phyloP scores from a whole-genome alignment of 768 basidiomycete genomes.

The Cystofilobasidium macerans region DNA sequence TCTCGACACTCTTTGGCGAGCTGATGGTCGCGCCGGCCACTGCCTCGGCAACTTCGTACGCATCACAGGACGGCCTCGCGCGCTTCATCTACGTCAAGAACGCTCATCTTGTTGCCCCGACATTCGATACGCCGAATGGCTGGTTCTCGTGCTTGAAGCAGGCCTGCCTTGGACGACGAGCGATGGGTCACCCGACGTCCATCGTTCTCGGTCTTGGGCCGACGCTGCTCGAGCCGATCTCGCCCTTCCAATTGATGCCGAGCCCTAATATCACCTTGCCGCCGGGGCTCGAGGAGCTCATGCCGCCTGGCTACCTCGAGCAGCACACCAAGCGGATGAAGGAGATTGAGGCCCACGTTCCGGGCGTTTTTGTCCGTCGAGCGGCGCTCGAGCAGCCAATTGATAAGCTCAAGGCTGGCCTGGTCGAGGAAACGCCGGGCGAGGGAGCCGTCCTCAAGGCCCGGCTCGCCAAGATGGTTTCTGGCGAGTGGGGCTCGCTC shows the following conservation, averaged over 20 bases:
- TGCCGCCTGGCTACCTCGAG: conserved; percentile 31
- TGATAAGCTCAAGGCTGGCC: neutral
- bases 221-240: conserved; percentile 47
- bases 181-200: conserved; percentile 57
- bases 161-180: conserved; percentile 65
- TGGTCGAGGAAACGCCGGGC: neutral
- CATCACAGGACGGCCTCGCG: conserved; percentile 38
- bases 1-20: conserved; percentile 48
- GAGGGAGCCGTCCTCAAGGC: neutral
- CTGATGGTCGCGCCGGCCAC: conserved; percentile 41
- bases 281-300: conserved; percentile 50
- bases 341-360: neutral
- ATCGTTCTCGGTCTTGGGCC: conserved; percentile 85
- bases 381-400: neutral
- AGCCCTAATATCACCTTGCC: conserved; percentile 9
- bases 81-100: conserved; percentile 77
- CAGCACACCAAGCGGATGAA: conserved; percentile 26
- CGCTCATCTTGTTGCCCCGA: conserved; percentile 60
- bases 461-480: neutral
- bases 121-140: conserved; percentile 35
- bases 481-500: conserved; percentile 4
- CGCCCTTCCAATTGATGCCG: conserved; percentile 7
- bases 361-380: too few relatives aligned
- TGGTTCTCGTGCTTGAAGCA: conserved; percentile 75
- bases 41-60: conserved; percentile 34